Evolutionary conservation across 805 yeast genomes (phyloP).

Genomic region (Starmerella tilneyi): DNA sequence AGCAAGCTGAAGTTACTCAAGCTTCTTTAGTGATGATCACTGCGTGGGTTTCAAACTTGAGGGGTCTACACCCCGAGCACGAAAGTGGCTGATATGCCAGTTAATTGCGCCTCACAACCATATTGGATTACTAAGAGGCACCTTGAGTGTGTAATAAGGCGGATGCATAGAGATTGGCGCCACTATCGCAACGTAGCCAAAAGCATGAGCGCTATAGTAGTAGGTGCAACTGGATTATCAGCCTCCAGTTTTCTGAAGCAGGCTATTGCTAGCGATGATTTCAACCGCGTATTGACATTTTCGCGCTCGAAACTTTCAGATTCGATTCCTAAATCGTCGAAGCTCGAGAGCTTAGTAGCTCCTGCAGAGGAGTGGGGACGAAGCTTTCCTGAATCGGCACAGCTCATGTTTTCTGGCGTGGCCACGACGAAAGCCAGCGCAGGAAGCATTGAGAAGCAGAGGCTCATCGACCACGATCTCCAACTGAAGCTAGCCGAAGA

Average conservation of each 20-base stretch:
- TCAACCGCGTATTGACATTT: slow-evolving; percentile 39
- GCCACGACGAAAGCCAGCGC: slow-evolving; percentile 69
- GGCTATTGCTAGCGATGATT: slow-evolving; percentile 34
- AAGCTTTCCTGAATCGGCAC: slow-evolving; percentile 29
- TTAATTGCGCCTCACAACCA: no score
- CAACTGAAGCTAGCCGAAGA: slow-evolving; percentile 59
- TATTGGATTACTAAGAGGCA: no score
- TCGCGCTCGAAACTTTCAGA: slow-evolving; percentile 21
- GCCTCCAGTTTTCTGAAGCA: slow-evolving; percentile 49
- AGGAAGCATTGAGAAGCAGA: slow-evolving; percentile 62
- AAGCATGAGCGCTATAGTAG: slow-evolving; percentile 12
- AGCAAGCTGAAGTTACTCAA: no score
- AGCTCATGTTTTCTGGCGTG: slow-evolving; percentile 50
- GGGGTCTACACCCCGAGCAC: no score
- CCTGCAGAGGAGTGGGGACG: slow-evolving; percentile 43
- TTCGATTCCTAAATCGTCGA: slow-evolving; percentile 11
- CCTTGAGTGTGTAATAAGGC: no score
- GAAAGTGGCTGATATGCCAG: no score
- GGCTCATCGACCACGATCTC: slow-evolving; percentile 62
- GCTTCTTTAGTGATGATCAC: no score
- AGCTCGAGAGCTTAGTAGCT: slow-evolving; percentile 37
- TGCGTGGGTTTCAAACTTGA: no score
- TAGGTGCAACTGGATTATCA: slow-evolving; percentile 75
- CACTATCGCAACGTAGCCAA: no score
- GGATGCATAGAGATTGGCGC: no score